Percentiles rank a stretch among this genome's conserved stretches.
Conservation (phyloP, 371 early-diverging fungal species). For the Choanephora cucurbitarum region DNA sequence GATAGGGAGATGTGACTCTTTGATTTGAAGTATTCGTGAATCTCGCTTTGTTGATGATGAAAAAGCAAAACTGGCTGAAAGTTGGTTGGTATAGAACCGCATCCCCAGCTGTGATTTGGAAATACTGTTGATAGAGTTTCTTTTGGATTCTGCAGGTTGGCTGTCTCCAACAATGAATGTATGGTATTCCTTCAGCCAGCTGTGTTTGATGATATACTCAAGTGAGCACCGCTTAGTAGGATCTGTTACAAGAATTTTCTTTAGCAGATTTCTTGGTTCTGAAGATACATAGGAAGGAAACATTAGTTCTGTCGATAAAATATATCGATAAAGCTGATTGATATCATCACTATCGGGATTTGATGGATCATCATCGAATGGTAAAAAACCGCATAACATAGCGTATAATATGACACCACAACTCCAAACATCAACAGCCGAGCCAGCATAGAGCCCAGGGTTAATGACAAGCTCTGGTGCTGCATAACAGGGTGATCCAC, state of each 20-base stretch:
- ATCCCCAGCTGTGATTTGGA: too few relatives aligned
- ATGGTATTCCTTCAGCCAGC: constrained; percentile 72
- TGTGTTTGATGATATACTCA: constrained; percentile 57
- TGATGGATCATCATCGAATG: constrained; percentile 98
- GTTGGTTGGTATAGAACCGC: too few relatives aligned
- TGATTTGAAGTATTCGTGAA: constrained; percentile 5
- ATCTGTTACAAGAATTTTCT: constrained; percentile 66
- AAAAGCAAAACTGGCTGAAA: constrained; percentile 2
- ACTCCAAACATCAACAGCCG: constrained; percentile 97
- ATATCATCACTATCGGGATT: constrained; percentile 97
- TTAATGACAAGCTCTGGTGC: constrained; percentile 97
- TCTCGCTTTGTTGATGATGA: constrained; percentile 4
- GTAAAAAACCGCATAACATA: constrained; percentile 97
- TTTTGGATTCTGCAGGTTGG: constrained; percentile 76
- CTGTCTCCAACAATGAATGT: constrained; percentile 57
- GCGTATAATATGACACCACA: constrained; percentile 96
- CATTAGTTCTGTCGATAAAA: constrained; percentile 69
- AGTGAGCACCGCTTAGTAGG: constrained; percentile 61
- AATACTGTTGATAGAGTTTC: constrained; percentile 27
- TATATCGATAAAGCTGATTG: constrained; percentile 94
- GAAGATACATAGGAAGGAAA: neutral
- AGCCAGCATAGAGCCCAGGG: constrained; percentile 97
- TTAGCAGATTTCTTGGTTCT: constrained; percentile 47
- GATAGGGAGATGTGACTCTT: constrained; percentile 8
- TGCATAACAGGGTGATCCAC: constrained; percentile 98